phyloP scores from a whole-genome alignment of 2,329 filamentous ascomycete species.

The Pseudogymnoascus sp. region DNA sequence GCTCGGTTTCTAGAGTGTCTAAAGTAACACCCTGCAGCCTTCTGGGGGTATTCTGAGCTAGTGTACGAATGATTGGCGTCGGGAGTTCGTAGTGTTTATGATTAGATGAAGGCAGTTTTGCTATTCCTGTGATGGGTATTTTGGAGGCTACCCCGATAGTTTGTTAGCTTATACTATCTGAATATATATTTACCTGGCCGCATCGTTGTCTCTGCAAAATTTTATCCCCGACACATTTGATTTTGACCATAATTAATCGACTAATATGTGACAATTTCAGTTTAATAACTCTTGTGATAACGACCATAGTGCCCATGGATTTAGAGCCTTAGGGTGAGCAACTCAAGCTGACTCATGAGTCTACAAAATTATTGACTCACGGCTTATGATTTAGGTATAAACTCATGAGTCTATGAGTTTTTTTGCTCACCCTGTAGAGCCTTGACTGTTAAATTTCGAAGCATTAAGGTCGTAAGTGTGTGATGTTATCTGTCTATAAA shows the following conservation, averaged over 20 bases:
- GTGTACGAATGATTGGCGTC: conserved; percentile 3
- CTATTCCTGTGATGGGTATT: background rate
- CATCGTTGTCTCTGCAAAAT: background rate
- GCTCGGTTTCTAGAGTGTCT: conserved; percentile 31
- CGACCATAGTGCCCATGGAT: background rate
- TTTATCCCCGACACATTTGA: background rate
- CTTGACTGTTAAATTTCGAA: too few relatives aligned
- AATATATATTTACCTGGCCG: background rate
- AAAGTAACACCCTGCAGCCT: background rate
- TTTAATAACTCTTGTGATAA: background rate
- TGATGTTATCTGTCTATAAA: too few relatives aligned
- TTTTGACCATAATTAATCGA: background rate
- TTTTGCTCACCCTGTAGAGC: too few relatives aligned
- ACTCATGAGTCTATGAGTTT: too few relatives aligned
- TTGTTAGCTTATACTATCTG: background rate
- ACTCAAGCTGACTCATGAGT: too few relatives aligned
- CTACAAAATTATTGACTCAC: too few relatives aligned
- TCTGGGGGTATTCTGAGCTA: background rate
- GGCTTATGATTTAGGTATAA: too few relatives aligned
- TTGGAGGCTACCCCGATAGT: background rate
- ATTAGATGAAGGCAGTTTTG: background rate
- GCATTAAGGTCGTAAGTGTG: background rate
- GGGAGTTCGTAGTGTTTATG: conserved; percentile 8
- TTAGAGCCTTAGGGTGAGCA: background rate
- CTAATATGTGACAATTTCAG: background rate